A percentile compares a stretch with the other conserved stretches of the same genome.
Evolutionary conservation across 805 yeast species (phyloP).

Genomic region (Suhomyces faveliae): DNA sequence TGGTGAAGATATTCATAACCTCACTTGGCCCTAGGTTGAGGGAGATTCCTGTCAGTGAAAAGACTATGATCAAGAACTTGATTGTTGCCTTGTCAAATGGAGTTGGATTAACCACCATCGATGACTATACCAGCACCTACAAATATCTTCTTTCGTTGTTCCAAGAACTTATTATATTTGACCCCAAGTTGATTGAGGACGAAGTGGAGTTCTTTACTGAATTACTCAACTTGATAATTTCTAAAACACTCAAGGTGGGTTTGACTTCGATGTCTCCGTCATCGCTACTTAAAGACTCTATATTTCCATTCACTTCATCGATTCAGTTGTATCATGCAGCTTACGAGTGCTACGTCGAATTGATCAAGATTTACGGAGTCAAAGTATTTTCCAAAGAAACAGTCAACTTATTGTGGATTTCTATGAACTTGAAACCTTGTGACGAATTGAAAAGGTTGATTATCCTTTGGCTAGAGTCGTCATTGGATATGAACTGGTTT

Average conservation of each 20-base stretch:
- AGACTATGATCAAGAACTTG: conserved; percentile 24
- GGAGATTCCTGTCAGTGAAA: conserved; percentile 18
- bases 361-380: conserved; percentile 51
- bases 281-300: conserved; percentile 37
- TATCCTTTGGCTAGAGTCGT: conserved; percentile 58
- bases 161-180: conserved; percentile 41
- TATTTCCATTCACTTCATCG: conserved; percentile 48
- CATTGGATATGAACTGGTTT: conserved; percentile 55
- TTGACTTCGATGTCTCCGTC: conserved; percentile 34
- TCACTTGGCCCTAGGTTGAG: conserved; percentile 39
- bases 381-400: conserved; percentile 43
- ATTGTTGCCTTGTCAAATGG: conserved; percentile 30
- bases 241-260: conserved; percentile 37
- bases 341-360: conserved; percentile 56
- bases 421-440: conserved; percentile 48
- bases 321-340: conserved; percentile 41
- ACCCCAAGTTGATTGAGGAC: conserved; percentile 33
- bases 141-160: conserved; percentile 25
- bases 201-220: conserved; percentile 30
- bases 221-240: conserved; percentile 27
- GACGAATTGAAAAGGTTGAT: conserved; percentile 46
- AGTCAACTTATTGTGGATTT: conserved; percentile 61
- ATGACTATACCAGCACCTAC: conserved; percentile 27
- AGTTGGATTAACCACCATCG: conserved; percentile 28
- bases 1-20: conserved; percentile 32